Percentiles rank a stretch among this genome's conserved stretches.
These are phyloP conservation scores for Alternaria sp. DNA, from an alignment of 2,329 filamentous ascomycete genomes.

Conservation along the genomic window DNA sequence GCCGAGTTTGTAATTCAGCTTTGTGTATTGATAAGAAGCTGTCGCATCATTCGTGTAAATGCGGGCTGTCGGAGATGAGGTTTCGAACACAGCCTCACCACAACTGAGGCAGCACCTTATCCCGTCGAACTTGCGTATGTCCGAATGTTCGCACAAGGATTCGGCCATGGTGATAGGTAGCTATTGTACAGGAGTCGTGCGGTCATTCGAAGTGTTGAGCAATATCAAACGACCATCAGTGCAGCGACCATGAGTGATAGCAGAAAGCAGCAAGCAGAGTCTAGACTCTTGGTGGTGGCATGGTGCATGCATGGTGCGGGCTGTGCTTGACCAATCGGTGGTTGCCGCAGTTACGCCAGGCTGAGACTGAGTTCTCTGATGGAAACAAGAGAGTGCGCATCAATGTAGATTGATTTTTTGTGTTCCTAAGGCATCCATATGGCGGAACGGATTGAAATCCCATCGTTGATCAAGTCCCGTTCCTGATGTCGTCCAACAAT, in stretches of 20 bases:
- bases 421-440: conserved; percentile 16
- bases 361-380: background rate
- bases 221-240: no score
- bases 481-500: conserved; percentile 18
- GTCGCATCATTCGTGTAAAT: background rate
- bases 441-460: conserved; percentile 22
- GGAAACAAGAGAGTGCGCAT: background rate
- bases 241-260: background rate
- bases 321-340: background rate
- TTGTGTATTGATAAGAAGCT: conserved; percentile 12
- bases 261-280: background rate
- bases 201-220: background rate
- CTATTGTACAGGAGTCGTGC: background rate
- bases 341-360: fast-evolving
- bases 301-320: background rate
- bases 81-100: conserved; percentile 18
- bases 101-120: conserved; percentile 24
- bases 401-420: conserved; percentile 14
- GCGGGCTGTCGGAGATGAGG: background rate
- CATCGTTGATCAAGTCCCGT: conserved; percentile 16
- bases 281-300: background rate
- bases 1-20: conserved; percentile 15
- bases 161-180: background rate
- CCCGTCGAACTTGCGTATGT: conserved; percentile 23
- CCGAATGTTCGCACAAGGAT: conserved; percentile 14